A percentile compares a stretch with the other conserved stretches of the same genome.
Conservation (phyloP, 192 early-diverging fungal genomes). For the Backusella macrospora region DNA sequence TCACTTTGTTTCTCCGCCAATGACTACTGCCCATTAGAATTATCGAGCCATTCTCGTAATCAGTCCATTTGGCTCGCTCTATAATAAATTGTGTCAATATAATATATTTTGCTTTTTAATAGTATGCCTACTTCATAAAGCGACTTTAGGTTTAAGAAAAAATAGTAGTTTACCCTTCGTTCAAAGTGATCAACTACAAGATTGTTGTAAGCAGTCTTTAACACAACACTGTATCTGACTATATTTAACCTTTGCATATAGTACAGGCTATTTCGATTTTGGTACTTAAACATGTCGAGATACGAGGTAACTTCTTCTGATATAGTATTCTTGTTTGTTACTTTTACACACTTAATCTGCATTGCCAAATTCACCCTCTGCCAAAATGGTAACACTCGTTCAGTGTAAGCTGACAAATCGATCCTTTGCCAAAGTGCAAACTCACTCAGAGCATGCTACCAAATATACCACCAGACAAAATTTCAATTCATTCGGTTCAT, state of each 20-base stretch:
- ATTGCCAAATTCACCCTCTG: no score
- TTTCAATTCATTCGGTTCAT: no score
- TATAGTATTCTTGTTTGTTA: neutral
- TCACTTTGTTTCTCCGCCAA: neutral
- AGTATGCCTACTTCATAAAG: neutral
- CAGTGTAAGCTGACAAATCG: no score
- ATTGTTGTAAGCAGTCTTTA: no score
- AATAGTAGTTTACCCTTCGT: neutral
- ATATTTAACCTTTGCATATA: no score
- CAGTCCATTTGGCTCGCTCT: neutral
- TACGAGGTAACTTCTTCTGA: neutral
- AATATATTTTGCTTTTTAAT: neutral
- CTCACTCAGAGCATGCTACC: no score
- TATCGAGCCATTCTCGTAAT: neutral
- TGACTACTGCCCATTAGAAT: neutral
- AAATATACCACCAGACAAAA: no score
- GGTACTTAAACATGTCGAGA: neutral
- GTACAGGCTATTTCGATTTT: neutral
- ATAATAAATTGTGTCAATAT: neutral
- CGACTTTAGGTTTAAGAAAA: neutral
- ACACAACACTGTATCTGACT: no score
- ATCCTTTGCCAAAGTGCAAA: no score
- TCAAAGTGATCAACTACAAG: neutral
- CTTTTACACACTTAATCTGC: neutral
- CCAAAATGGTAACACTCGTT: no score